These are phyloP conservation scores for Fusarium liriodendri DNA, from an alignment of 2,329 filamentous ascomycete species.

Conservation along the genomic window DNA sequence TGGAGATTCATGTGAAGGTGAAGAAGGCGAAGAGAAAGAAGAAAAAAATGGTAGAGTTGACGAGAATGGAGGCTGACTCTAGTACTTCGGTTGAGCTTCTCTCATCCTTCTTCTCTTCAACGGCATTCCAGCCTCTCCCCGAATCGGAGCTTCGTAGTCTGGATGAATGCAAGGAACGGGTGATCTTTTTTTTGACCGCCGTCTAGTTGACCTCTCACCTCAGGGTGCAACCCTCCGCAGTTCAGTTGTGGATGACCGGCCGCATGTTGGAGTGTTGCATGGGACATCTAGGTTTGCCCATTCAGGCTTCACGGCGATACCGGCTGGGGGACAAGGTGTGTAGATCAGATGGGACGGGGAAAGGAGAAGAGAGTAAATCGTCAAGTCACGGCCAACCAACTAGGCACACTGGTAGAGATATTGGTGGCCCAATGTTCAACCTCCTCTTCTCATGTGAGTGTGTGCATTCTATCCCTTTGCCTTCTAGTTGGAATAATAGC, in stretches of 20 bases:
- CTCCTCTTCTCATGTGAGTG: not conserved
- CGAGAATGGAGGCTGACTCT: not conserved
- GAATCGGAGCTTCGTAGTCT: slow-evolving; percentile 8
- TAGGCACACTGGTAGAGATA: not conserved
- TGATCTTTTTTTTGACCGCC: slow-evolving; percentile 21
- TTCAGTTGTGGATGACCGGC: slow-evolving; percentile 1
- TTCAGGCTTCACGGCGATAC: slow-evolving; percentile 14
- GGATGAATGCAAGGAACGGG: slow-evolving; percentile 27
- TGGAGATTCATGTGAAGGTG: not conserved
- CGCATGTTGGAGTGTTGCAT: not conserved
- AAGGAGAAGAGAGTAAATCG: not conserved
- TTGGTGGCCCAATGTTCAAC: not conserved
- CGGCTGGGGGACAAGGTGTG: slow-evolving; percentile 10
- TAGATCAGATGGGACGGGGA: not conserved
- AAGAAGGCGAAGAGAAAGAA: not conserved
- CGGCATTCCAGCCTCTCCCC: slow-evolving; percentile 5
- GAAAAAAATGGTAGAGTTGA: not conserved
- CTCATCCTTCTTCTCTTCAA: not conserved
- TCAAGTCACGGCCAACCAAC: not conserved
- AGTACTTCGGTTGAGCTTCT: not conserved
- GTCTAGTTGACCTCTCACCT: slow-evolving; percentile 2
- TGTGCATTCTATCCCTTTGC: not conserved
- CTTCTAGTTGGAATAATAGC: not conserved
- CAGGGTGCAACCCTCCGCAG: slow-evolving; percentile 18
- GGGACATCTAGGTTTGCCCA: not conserved